Evolutionary conservation across 768 basidiomycete species (phyloP).

Genomic region (Lactarius psammicola): DNA sequence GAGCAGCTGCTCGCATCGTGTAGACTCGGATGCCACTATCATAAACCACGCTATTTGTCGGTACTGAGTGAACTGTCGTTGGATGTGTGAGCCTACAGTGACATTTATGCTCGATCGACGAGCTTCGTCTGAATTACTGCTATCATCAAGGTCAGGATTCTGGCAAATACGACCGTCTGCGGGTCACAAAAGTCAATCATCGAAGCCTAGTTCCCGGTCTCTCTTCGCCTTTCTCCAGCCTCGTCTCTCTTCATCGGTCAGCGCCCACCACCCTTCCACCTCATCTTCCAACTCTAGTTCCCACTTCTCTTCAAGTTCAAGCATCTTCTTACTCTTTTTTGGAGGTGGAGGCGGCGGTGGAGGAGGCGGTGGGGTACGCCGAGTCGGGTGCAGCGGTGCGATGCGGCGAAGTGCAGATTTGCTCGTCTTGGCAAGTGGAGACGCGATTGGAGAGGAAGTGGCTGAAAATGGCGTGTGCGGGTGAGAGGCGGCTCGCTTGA

Average conservation of each 20-base stretch:
- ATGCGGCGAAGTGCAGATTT: conserved; percentile 61
- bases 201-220: conserved; percentile 55
- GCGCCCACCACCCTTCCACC: conserved; percentile 56
- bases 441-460: conserved; percentile 45
- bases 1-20: not conserved
- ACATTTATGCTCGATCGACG: too few relatives aligned
- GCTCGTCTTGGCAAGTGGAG: conserved; percentile 65
- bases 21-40: not conserved
- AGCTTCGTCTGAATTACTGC: too few relatives aligned
- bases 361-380: conserved; percentile 71
- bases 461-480: conserved; percentile 59
- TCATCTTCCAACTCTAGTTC: conserved; percentile 76
- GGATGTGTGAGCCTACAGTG: too few relatives aligned
- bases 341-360: conserved; percentile 65
- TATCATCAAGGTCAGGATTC: not conserved
- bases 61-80: too few relatives aligned
- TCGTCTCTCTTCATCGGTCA: conserved; percentile 39
- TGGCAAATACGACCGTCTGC: not conserved
- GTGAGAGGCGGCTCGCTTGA: conserved; percentile 65
- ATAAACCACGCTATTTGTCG: not conserved
- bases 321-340: conserved; percentile 79
- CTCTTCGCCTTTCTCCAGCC: conserved; percentile 57
- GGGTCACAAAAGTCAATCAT: conserved; percentile 30
- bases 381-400: conserved; percentile 72
- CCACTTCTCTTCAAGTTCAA: conserved; percentile 74